Conservation (phyloP, 1,284 basidiomycete genomes). For the Austroboletus niveus region DNA sequence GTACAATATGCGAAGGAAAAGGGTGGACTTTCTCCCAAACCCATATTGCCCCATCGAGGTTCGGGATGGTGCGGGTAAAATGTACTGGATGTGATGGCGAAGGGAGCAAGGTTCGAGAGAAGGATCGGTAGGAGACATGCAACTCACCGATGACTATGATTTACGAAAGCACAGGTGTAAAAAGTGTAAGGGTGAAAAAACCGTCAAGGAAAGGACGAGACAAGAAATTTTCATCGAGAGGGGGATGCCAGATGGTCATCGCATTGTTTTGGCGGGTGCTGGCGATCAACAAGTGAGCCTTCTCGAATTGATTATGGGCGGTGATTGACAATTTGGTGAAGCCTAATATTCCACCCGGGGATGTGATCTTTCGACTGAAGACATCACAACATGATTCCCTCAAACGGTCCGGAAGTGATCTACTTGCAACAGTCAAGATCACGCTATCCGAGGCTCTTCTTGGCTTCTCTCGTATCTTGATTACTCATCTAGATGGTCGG, state of each 20-base stretch:
- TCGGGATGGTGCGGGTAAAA: conserved; percentile 51
- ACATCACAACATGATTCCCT: conserved; percentile 73
- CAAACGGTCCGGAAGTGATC: conserved; percentile 75
- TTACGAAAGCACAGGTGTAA: conserved; percentile 67
- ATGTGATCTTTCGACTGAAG: conserved; percentile 85
- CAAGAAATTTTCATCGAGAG: conserved; percentile 85
- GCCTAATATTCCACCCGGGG: conserved; percentile 82
- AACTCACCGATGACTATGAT: not conserved
- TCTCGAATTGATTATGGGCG: not conserved
- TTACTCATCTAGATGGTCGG: conserved; percentile 88
- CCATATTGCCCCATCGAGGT: conserved; percentile 50
- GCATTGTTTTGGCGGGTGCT: conserved; percentile 85
- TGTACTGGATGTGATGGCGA: conserved; percentile 82
- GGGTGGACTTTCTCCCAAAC: conserved; percentile 69
- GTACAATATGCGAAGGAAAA: conserved; percentile 82
- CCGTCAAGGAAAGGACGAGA: conserved; percentile 83
- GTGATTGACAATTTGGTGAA: conserved; percentile 32
- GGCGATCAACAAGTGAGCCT: conserved; percentile 81
- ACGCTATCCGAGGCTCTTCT: conserved; percentile 91
- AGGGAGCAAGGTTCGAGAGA: conserved; percentile 82
- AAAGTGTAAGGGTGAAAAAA: conserved; percentile 90
- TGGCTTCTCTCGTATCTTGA: conserved; percentile 83
- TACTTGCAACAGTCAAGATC: conserved; percentile 75
- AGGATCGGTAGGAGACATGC: conserved; percentile 65
- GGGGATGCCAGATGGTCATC: conserved; percentile 84